Evolutionary conservation across 108 stramenopile genomes (phyloP), one percentile per base, ranked within the genome.

Genomic region (Schizochytrium sp.): DNA sequence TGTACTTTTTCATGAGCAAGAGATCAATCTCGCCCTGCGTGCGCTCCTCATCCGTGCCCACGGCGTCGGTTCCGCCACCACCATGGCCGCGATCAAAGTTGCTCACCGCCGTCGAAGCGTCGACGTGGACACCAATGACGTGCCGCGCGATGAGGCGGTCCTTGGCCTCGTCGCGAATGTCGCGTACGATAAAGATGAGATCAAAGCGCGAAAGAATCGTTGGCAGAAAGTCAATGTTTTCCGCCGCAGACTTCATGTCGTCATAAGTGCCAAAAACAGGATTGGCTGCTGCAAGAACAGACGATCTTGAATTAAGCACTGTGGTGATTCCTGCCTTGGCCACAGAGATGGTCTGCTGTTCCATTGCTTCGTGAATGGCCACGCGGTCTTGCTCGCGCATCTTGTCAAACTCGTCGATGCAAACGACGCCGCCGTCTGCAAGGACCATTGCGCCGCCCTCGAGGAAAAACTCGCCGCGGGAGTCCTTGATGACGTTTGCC

Each of bases 351-450:
- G 99, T 99, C 90, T 99, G 99, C 90, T 99, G 99, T 92, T 99
- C 99, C 99, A 99, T 99, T 34, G 98, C 99, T 92, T 99, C 98
- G 91, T 99, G 99, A 76, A 99, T 98, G 28, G 98, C 99, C 23
- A 98, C 98, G 29, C 99, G 95, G 93, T 98, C 98, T 34, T 95
- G 94, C 53, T 98, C 98, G 47, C 98, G 88, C 98, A 99, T 99
- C 94, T 96, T 97, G 90, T 97, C 97, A 90, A 99, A 98, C 91
- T 99, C 99, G 89, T 99, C 99, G 63, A 99, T 99, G 76, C 98
- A 98, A 6, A 98, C 98, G 87, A 99, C 95, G 0, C 99, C 99
- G n/a, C 98, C 98, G 89, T 99, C 99, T 6, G 97, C 98, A 88
- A 99, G 92, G 8, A 99, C 99, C 98, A 99, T 98, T 25, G 99